Evolutionary conservation across 257 asterid species (phyloP).

Genomic region (Fraxinus cuspidata): DNA sequence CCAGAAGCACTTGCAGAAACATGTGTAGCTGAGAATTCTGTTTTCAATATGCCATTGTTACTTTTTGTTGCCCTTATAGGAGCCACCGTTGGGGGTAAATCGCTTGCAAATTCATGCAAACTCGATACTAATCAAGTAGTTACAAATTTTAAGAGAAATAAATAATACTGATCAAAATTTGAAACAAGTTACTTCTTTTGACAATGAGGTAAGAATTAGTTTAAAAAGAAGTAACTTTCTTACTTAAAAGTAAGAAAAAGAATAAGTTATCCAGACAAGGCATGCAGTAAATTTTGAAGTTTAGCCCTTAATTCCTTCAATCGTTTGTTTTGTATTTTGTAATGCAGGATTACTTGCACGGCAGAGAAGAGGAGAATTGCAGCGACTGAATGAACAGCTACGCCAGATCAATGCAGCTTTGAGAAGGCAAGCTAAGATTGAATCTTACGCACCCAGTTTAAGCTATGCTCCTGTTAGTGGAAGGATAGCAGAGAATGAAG

Average conservation of each 20-base stretch:
- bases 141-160: not conserved
- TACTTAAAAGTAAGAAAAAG: no score
- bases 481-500: slow-evolving; percentile 72
- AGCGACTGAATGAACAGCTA: slow-evolving; percentile 85
- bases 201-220: not conserved
- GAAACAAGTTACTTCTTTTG: not conserved
- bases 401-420: slow-evolving; percentile 91
- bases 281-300: not conserved
- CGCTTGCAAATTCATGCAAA: slow-evolving; percentile 3
- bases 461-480: slow-evolving; percentile 88
- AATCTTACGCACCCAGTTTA: slow-evolving; percentile 93
- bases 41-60: slow-evolving; percentile 75
- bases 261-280: no score
- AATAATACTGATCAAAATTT: not conserved
- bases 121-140: not conserved
- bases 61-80: slow-evolving; percentile 84
- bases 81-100: slow-evolving; percentile 96
- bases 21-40: slow-evolving; percentile 65
- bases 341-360: slow-evolving; percentile 87
- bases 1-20: slow-evolving; percentile 84
- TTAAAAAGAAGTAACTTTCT: no score
- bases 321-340: slow-evolving; percentile 1
- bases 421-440: slow-evolving; percentile 95
- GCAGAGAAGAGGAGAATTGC: slow-evolving; percentile 84
- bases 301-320: not conserved